phyloP scores from a whole-genome alignment of 305 asterid species.

The Fraxinus nigra region DNA sequence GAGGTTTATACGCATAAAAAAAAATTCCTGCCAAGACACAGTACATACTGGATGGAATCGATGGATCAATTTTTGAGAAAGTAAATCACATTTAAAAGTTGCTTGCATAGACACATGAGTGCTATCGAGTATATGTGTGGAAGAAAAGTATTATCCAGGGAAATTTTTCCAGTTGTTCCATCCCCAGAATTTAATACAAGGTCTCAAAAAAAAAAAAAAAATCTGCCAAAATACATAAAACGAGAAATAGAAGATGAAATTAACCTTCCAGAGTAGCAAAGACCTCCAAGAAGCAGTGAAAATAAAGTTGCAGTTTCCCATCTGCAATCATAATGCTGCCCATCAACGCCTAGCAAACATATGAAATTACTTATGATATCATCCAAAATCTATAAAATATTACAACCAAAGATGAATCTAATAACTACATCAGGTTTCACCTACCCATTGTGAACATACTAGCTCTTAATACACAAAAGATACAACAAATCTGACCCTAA shows the following conservation, averaged over 20 bases:
- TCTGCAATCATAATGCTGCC: slow-evolving; percentile 88
- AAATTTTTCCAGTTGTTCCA: neutral
- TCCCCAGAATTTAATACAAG: slow-evolving; percentile 3
- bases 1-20: slow-evolving; percentile 2
- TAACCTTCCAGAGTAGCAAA: slow-evolving; percentile 88
- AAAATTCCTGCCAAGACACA: neutral
- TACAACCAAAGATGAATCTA: neutral
- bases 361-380: slow-evolving; percentile 38
- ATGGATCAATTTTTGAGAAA: slow-evolving; percentile 5
- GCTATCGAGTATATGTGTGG: neutral
- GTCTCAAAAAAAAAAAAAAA: neutral
- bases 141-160: neutral
- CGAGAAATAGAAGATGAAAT: slow-evolving; percentile 10
- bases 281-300: slow-evolving; percentile 75
- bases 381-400: slow-evolving; percentile 16
- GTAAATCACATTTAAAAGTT: neutral
- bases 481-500: neutral
- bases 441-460: neutral
- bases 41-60: neutral
- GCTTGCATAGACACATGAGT: neutral
- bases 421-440: neutral
- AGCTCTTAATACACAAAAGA: neutral
- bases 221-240: neutral
- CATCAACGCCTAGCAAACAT: slow-evolving; percentile 72
- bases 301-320: slow-evolving; percentile 88